phyloP scores from a whole-genome alignment of 2,329 filamentous ascomycete genomes.

The Aquanectria penicillioides region DNA sequence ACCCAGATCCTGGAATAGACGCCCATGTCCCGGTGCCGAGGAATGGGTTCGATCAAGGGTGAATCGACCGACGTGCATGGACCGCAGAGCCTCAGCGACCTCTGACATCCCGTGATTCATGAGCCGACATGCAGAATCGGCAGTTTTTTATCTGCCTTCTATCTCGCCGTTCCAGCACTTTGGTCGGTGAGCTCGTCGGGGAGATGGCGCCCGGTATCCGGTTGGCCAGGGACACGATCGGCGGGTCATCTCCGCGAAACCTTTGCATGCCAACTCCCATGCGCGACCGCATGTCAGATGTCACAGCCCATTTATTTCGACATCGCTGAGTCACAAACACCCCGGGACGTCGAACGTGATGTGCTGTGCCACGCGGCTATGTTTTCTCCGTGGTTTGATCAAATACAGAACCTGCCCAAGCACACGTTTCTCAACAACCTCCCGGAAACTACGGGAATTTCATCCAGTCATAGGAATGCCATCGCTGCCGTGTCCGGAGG shows the following conservation, averaged over 20 bases:
- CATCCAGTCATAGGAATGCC: not conserved
- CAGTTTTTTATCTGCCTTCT: slow-evolving; percentile 24
- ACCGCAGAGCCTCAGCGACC: slow-evolving; percentile 24
- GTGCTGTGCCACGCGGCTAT: slow-evolving; percentile 7
- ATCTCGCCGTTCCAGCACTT: not conserved
- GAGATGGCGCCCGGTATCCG: not conserved
- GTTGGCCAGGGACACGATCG: slow-evolving; percentile 7
- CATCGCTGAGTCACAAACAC: not conserved
- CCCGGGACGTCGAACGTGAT: not conserved
- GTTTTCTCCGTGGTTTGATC: not conserved
- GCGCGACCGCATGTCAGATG: not conserved
- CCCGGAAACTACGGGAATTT: too few relatives aligned
- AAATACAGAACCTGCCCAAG: not conserved
- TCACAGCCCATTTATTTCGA: not conserved
- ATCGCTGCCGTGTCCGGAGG: too few relatives aligned
- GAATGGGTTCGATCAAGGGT: slow-evolving; percentile 18
- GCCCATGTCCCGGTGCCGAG: slow-evolving; percentile 26
- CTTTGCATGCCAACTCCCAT: too few relatives aligned
- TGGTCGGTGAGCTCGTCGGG: not conserved
- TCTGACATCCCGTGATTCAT: slow-evolving; percentile 25
- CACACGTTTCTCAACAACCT: too few relatives aligned
- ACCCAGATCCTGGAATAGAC: slow-evolving; percentile 7
- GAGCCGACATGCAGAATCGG: slow-evolving; percentile 30
- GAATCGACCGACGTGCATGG: slow-evolving; percentile 32
- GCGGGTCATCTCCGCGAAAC: slow-evolving; percentile 14